Percentiles rank a stretch among this genome's conserved stretches.
Evolutionary conservation across 2,329 filamentous ascomycete species (phyloP).

Genomic region (Fusarium sp.): DNA sequence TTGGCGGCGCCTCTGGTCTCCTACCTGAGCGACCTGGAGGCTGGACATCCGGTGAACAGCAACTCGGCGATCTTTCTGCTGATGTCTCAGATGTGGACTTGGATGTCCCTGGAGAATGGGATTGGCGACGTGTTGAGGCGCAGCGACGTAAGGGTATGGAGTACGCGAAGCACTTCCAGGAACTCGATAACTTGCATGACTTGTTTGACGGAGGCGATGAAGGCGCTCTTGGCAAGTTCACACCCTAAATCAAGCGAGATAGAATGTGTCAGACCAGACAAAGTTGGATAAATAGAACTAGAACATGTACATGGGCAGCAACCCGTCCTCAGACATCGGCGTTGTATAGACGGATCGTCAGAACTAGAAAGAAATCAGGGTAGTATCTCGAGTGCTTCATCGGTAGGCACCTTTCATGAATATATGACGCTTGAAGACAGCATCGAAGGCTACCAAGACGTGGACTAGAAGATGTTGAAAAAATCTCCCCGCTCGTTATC

Average conservation of each 20-base stretch:
- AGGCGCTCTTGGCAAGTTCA: conserved; percentile 62
- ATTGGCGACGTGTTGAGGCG: conserved; percentile 67
- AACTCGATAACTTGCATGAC: conserved; percentile 63
- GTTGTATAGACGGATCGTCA: neutral
- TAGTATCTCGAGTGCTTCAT: neutral
- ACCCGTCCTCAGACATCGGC: neutral
- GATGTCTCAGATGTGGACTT: conserved; percentile 51
- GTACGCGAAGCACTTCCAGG: conserved; percentile 64
- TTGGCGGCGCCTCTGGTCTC: conserved; percentile 73
- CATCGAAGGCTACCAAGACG: neutral
- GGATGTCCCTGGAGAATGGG: conserved; percentile 57
- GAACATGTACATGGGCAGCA: neutral
- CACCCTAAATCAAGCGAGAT: conserved; percentile 47
- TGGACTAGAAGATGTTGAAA: neutral
- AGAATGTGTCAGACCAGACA: neutral
- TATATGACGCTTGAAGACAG: neutral
- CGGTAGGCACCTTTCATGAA: neutral
- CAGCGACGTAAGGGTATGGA: conserved; percentile 65
- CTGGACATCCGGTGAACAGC: conserved; percentile 61
- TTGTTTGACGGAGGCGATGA: conserved; percentile 64
- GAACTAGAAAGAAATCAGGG: neutral
- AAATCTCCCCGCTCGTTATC: neutral
- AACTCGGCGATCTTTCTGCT: conserved; percentile 51
- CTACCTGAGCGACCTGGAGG: conserved; percentile 78
- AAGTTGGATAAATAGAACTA: neutral